Base-by-base conservation (phyloP, 495 filamentous ascomycete species). In the Acidomyces sp. region DNA sequence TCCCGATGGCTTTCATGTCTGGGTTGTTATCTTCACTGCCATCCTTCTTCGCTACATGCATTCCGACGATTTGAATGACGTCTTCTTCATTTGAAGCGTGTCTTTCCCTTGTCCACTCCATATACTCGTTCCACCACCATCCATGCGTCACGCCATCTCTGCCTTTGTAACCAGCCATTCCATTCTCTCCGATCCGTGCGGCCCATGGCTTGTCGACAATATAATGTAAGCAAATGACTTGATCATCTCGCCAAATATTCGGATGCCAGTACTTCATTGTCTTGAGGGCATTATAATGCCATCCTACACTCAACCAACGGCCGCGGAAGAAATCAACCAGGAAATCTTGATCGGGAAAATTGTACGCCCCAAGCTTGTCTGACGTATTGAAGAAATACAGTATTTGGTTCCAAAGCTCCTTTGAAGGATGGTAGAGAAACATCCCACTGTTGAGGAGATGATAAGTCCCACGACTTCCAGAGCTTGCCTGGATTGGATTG, bases 141-240 rank as follows among this genome's bases (percentile, higher is more conserved):
- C 34, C 39, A 54, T 71, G 64, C 21, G 65, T 66, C 18, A 55
- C 54, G 3, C 62, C 60, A 54, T 72, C 70, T 24, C 55, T 38
- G 18, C 61, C 60, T 26, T 59, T 41, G 50, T 68, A 61, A 3
- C 66, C 65, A 11, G 59, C 67, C 9, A 54, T 47, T 3, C 62
- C 62, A 49, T 68, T 66, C 31, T 43, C 51, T 10, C 43, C 54
- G 5, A 71, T 55, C 21, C 64, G 45, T 36, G 52, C 55, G 32
- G 52, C 56, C 71, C 69, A 74, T n/a, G 72, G 71, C 54, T 75
- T 74, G 32, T 72, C 67, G 6, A 71, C 64, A 52, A 74, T 69
- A 43, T 70, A 73, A 48, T 75, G 72, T 34, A 71, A 31, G 23
- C 59, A 64, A 11, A 49, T 49, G 13, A 73, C 63, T 34, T 66